Percentiles rank a stretch among this genome's conserved stretches.
Evolutionary conservation across 2,329 filamentous ascomycete species (phyloP).

Genomic region (Paraphoma chrysanthemicola): DNA sequence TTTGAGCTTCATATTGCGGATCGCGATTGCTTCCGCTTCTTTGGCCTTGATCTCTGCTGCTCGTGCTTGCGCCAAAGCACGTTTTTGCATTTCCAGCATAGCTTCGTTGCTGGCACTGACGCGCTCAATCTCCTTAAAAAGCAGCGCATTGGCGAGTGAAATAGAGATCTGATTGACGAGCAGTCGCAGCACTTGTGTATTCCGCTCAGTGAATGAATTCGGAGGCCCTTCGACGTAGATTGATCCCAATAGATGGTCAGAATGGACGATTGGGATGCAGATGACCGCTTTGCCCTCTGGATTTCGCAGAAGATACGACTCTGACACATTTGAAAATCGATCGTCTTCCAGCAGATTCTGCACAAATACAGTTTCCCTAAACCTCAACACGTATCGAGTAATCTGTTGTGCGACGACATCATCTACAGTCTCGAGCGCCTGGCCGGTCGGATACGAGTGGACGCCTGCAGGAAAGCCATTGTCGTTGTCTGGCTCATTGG

Average conservation of each 20-base stretch:
- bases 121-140: constrained; percentile 74
- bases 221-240: constrained; percentile 81
- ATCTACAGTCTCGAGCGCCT: constrained; percentile 68
- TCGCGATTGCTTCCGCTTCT: constrained; percentile 75
- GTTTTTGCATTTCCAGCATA: constrained; percentile 80
- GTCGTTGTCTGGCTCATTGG: constrained; percentile 61
- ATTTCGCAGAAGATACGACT: constrained; percentile 72
- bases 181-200: constrained; percentile 63
- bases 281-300: constrained; percentile 77
- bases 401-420: constrained; percentile 78
- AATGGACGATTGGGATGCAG: constrained; percentile 79
- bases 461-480: constrained; percentile 56
- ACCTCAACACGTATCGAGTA: constrained; percentile 77
- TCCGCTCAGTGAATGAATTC: constrained; percentile 77
- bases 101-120: constrained; percentile 79
- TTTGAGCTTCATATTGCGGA: constrained; percentile 79
- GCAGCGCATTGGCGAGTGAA: constrained; percentile 68
- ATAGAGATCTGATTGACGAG: constrained; percentile 79
- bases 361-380: constrained; percentile 77
- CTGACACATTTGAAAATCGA: constrained; percentile 76
- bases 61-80: constrained; percentile 73
- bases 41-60: constrained; percentile 80
- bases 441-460: constrained; percentile 69
- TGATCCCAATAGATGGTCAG: constrained; percentile 73
- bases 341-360: constrained; percentile 77